Base-by-base conservation (phyloP, 768 basidiomycete genomes). In the Brasilioporus rufonigricans region DNA sequence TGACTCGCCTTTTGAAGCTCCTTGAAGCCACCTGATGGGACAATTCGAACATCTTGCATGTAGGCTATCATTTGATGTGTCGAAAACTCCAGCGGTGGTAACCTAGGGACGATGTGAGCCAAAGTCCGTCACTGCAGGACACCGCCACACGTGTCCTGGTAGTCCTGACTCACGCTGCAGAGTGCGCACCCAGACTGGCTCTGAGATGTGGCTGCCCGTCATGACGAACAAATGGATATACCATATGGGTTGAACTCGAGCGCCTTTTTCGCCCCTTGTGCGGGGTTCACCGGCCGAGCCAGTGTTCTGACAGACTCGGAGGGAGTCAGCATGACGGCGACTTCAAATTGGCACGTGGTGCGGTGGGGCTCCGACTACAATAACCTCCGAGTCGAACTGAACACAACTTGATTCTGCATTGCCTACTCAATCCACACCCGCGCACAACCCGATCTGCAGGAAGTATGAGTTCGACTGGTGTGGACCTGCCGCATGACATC, bases 391-490 rank as follows among this genome's bases (percentile, higher is more conserved):
- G n/a, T n/a, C n/a, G n/a, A n/a, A n/a, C n/a, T n/a, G 27, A 21
- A 26, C 46, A 44, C 56, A 21, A 43, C n/a, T n/a, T 44, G 6
- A 11, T 33, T 33, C 12, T n/a, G n/a, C n/a, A n/a, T n/a, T n/a
- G n/a, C n/a, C n/a, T n/a, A n/a, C 13, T 32, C 13, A 32, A 32
- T 32, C 5, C 31, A 32, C 31, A 32, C 31, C 31, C 31, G 13
- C n/a, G 31, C 31, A 32, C 31, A 32, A 44, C n/a, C 14, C 18
- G 16, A 21, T 23, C 6, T n/a, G 18, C 14, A 18, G 7, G 9
- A 38, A 33, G 4, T 16, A 65, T 65, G 65, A 59, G 33, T 31
- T 43, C 7, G 4, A n/a, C n/a, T n/a, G 43, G 62, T 65, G 9
- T n/a, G 54, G 27, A 52, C 44, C 14, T 31, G n/a, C 14, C 36